phyloP scores from a whole-genome alignment of 768 basidiomycete genomes.

The Podaxis sp. region DNA sequence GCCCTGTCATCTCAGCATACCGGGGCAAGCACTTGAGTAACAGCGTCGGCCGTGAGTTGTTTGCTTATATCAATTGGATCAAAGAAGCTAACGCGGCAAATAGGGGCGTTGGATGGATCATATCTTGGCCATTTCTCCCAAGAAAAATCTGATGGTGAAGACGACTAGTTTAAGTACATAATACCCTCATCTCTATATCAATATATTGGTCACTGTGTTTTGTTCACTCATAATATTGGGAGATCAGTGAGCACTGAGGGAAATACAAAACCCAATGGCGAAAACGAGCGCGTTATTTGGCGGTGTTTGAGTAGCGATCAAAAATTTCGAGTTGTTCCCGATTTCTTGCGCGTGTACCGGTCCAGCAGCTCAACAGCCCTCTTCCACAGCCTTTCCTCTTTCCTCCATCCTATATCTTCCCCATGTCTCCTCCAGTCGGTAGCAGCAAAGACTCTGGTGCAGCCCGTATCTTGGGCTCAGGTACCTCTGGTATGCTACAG shows the following conservation, averaged over 20 bases:
- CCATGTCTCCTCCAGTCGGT: conserved; percentile 44
- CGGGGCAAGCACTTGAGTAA: conserved; percentile 37
- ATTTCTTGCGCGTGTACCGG: conserved; percentile 1
- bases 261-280: conserved; percentile 12
- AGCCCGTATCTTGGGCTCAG: conserved; percentile 89
- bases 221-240: neutral
- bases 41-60: conserved; percentile 38
- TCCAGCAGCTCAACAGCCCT: neutral
- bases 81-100: neutral
- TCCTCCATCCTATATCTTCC: neutral
- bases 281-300: conserved; percentile 18
- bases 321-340: conserved; percentile 12
- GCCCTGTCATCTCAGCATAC: conserved; percentile 43
- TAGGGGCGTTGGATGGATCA: conserved; percentile 44
- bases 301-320: conserved; percentile 3
- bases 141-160: conserved; percentile 23
- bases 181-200: neutral
- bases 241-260: neutral
- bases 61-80: neutral
- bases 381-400: neutral
- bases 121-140: conserved; percentile 29
- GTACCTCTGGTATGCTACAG: conserved; percentile 75
- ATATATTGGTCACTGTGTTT: neutral
- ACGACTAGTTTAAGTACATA: conserved; percentile 3
- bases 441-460: conserved; percentile 84